Evolutionary conservation across 441 rosid species (phyloP).

Genomic region (Adansonia rubrostipa): DNA sequence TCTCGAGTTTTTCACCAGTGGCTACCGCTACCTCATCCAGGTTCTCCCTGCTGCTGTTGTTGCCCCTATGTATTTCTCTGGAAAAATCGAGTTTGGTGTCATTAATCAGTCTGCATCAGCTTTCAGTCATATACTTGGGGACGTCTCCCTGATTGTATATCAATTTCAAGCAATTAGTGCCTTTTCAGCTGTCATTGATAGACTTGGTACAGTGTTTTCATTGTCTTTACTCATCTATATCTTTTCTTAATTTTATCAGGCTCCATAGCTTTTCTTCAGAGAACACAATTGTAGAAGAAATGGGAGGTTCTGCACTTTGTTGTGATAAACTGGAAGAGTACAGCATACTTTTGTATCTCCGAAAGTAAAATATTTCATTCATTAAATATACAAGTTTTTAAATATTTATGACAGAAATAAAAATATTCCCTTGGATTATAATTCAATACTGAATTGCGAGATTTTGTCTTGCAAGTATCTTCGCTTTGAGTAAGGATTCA

Average conservation of each 20-base stretch:
- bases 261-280: not conserved
- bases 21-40: conserved; percentile 95
- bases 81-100: conserved; percentile 97
- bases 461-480: not conserved
- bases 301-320: not conserved
- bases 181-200: conserved; percentile 95
- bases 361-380: not conserved
- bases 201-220: conserved; percentile 62
- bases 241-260: conserved; percentile 3
- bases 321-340: not conserved
- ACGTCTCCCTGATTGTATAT: conserved; percentile 88
- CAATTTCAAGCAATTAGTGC: conserved; percentile 97
- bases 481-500: not conserved
- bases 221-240: conserved; percentile 16
- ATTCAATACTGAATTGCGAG: not conserved
- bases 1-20: conserved; percentile 93
- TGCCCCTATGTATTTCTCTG: conserved; percentile 98
- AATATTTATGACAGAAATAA: not conserved
- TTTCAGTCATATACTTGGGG: conserved; percentile 94
- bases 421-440: not conserved
- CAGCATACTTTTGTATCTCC: not conserved
- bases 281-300: conserved; percentile 9
- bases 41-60: conserved; percentile 97
- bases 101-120: conserved; percentile 97
- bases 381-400: not conserved